Base-by-base conservation (phyloP, 768 basidiomycete species). In the Pholiota molesta region DNA sequence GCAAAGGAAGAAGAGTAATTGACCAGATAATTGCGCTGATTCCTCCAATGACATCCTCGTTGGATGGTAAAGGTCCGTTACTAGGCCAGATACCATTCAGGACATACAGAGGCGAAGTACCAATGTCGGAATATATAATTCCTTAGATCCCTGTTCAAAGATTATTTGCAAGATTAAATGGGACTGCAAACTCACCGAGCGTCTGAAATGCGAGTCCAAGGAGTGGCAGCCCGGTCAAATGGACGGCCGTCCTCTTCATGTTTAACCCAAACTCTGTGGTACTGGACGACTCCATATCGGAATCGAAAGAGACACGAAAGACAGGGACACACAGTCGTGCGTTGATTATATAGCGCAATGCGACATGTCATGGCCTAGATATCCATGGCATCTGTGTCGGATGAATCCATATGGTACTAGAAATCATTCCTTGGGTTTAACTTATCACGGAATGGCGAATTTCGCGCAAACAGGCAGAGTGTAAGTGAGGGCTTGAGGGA, bases 21-120 rank as follows among this genome's bases (percentile, higher is more conserved):
- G 86, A 73, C 88, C 87, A 90, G 40, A 90, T 68, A 59, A 90
- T 88, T 19, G 86, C 85, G 60, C 82, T 84, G 51, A 89, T 65
- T 5, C 82, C 83, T 0, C 88, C 88, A 55, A 91, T 83, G 17
- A 88, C 72, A 68, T 89, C 88, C 62, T 91, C 88, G 55, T 75
- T 66, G 0, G 81, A 72, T 0, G 88, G 88, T 0, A 77, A 69
- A 13, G 78, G 76, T 0, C 82, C 83, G 5, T 65, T 59, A 1
- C 82, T 39, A 2, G 85, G 78, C 83, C 86, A 90, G 14, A 90
- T 82, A 9, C 87, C 87, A 66, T 88, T 88, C 31, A 89, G 70
- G 2, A 86, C 83, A 70, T 90, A 90, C 14, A 89, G 70, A 0
- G 88, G 86, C 0, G 84, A 86, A 0, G 87, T 88, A 7, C 87